Conservation (phyloP, 2,329 filamentous ascomycete species). For the Phyllosticta citriasiana region DNA sequence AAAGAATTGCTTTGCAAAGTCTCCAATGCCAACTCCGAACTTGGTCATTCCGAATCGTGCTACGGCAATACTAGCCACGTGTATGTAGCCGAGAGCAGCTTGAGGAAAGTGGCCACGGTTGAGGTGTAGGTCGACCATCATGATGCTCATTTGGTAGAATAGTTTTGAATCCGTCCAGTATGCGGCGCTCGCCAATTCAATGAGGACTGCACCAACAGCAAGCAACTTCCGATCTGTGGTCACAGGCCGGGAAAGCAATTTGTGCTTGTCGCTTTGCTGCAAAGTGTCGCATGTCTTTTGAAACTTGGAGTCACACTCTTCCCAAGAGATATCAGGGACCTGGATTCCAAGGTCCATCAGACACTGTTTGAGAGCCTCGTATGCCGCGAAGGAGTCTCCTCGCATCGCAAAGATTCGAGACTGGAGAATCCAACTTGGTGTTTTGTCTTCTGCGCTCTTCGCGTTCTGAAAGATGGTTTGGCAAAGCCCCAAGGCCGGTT, state of each 20-base stretch:
- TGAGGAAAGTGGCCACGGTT: conserved; percentile 57
- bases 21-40: conserved; percentile 56
- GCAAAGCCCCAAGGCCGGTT: conserved; percentile 59
- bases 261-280: conserved; percentile 43
- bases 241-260: conserved; percentile 22
- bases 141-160: conserved; percentile 62
- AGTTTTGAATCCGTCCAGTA: conserved; percentile 64
- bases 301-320: conserved; percentile 70
- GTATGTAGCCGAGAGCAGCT: conserved; percentile 56
- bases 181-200: conserved; percentile 58
- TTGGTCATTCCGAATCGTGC: conserved; percentile 61
- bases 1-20: conserved; percentile 53
- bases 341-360: conserved; percentile 58
- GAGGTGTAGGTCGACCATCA: conserved; percentile 58
- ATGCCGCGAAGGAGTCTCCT: conserved; percentile 60
- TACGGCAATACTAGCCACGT: conserved; percentile 57
- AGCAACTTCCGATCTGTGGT: conserved; percentile 41
- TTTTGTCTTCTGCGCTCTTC: conserved; percentile 65
- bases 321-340: conserved; percentile 57
- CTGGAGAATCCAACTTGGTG: conserved; percentile 72
- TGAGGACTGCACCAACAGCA: conserved; percentile 59
- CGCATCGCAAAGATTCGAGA: conserved; percentile 67
- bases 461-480: conserved; percentile 60
- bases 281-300: conserved; percentile 33
- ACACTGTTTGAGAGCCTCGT: conserved; percentile 60